Evolutionary conservation across 768 basidiomycete species (phyloP), one percentile per base, ranked within the genome.

Genomic region (Kwoniella bestiolae): DNA sequence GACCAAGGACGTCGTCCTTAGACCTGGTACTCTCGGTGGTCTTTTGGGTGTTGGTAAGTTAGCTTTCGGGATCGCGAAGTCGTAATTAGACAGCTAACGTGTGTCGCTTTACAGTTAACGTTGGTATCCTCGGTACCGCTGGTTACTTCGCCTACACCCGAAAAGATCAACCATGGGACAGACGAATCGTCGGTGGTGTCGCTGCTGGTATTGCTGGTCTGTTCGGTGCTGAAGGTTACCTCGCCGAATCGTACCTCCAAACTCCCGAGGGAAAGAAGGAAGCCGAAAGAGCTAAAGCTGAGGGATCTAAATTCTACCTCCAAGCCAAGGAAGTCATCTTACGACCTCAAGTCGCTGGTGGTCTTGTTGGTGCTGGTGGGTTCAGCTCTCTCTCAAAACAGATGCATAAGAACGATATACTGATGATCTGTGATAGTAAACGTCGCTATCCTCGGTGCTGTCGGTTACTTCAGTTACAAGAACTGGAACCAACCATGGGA

Each of bases 401-500:
- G 34, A 0, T 28, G 55, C 21, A 21, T 23, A 44, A 23, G 29
- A 38, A 21, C 25, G 21, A 31, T 61, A n/a, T 25, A 35, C 35
- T 41, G 18, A 45, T 18, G 3, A 41, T 28, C n/a, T 47, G 46
- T 47, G 8, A n/a, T 55, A 87, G 86, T 88, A 55, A 91, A 91
- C 71, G 81, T 87, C 1, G 87, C 85, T 4, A 77, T 91, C 12
- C 75, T 91, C 29, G 18, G 66, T 31, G 63, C 73, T 41, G 79
- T 90, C 14, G 88, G 88, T 2, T 91, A 89, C 77, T 80, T 85
- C 63, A 83, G 84, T 0, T 91, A 89, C 78, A 75, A 80, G 50
- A 84, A 90, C 77, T 91, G 90, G 89, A 82, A 89, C 66, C 79
- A 80, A 34, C 84, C 86, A 1, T 91, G 90, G 90, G 88, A 91